Base-by-base conservation (phyloP, 2,329 filamentous ascomycete species). In the Fusarium hostae region DNA sequence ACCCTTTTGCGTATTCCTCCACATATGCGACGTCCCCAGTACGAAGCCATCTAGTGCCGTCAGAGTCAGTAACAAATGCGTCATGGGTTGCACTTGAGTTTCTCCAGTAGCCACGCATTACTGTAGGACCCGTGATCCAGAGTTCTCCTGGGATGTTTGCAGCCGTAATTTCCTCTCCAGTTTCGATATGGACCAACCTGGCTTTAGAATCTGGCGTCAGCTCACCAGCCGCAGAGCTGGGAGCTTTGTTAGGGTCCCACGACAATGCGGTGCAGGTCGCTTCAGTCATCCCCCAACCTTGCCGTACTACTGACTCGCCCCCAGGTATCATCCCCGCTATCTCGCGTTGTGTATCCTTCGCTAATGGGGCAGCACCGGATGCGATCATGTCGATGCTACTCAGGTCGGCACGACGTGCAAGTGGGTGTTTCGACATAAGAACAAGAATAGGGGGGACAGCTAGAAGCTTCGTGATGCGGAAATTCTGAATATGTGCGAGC, bases 211-310 rank as follows among this genome's bases (percentile, higher is more conserved):
- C 73, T 6, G 76, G 75, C 44, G 76, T 88, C 89, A 77, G 59
- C 60, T 75, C 76, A 37, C 76, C 76, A 22, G 76, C 74, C 20
- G 76, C 77, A 44, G 74, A 63, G 39, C 73, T 77, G 20, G 70
- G 66, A 11, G 70, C 56, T 45, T 70, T 68, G 77, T 95, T 95
- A 24, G 93, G 86, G 69, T 92, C 85, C 86, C 90, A 94, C 10
- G 85, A 86, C 16, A 92, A 85, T 22, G 88, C 84, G 1, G 91
- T 89, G 79, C 93, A 95, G 1, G 93, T 96, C 5, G 87, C 82
- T 78, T 96, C 94, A 2, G 94, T 96, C 94, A 97, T 95, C 9
- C 94, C 94, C 92, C 93, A 97, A 7, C 93, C 94, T 80, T 95
- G 93, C 77, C 83, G 82, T 16, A 86, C 70, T 5, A 71, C 58